Percentiles rank a stretch among this genome's conserved stretches.
Evolutionary conservation across 345 rosid genomes (phyloP).

Genomic region (Syzygium oleosum): DNA sequence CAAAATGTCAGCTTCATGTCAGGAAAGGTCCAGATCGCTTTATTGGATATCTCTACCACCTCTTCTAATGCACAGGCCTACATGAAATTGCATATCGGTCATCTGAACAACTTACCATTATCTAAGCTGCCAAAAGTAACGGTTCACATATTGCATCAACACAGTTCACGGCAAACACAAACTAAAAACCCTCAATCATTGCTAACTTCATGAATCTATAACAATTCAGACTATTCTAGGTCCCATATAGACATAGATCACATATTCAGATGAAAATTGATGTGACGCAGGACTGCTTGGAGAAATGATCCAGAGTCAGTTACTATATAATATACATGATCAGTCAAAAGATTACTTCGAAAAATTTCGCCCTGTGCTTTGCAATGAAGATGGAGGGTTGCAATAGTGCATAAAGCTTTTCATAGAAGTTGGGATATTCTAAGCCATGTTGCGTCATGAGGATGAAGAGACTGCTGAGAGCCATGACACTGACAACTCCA

Average conservation of each 20-base stretch:
- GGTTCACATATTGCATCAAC: background rate
- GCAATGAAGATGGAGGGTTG: conserved; percentile 82
- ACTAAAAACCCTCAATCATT: background rate
- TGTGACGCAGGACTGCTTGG: background rate
- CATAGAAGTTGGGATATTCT: conserved; percentile 88
- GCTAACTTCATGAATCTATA: background rate
- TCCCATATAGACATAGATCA: background rate
- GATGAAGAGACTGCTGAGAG: conserved; percentile 84
- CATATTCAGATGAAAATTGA: background rate
- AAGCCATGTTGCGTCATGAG: conserved; percentile 87
- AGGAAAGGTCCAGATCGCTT: background rate
- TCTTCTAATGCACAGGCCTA: background rate
- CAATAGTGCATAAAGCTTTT: conserved; percentile 69
- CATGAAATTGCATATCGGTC: background rate
- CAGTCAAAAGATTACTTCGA: conserved; percentile 46
- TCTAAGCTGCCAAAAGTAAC: background rate
- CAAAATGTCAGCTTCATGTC: background rate
- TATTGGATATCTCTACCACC: background rate
- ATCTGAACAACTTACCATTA: background rate
- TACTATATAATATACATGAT: background rate
- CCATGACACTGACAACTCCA: conserved; percentile 95
- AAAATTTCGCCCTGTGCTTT: conserved; percentile 83
- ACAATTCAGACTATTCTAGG: background rate
- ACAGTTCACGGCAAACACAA: background rate
- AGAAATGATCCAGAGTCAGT: background rate